A percentile compares a stretch with the other conserved stretches of the same genome.
Conservation (phyloP, 495 filamentous ascomycete species). For the Penicillium argentinense region DNA sequence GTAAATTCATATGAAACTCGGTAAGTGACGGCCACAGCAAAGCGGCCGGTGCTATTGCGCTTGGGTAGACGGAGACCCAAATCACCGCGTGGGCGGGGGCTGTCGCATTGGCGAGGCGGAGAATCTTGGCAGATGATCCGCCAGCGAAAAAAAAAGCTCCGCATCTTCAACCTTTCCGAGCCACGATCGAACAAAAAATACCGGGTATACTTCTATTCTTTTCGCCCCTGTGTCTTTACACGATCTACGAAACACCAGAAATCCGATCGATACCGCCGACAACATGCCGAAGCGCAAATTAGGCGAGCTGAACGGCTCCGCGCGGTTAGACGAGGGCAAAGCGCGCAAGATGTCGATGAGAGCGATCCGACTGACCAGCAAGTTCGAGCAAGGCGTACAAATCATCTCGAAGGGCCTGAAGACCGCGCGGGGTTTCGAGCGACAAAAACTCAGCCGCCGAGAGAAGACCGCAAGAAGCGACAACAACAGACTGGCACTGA, state of each 20-base stretch:
- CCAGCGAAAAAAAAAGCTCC: conserved; percentile 24
- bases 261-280: too few species aligned
- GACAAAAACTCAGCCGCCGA: conserved; percentile 80
- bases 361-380: conserved; percentile 46
- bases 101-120: conserved; percentile 19
- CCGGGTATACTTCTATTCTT: too few species aligned
- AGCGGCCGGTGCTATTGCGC: too few species aligned
- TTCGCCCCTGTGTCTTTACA: too few species aligned
- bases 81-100: too few species aligned
- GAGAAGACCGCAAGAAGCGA: conserved; percentile 62
- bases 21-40: too few species aligned
- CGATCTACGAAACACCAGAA: neutral
- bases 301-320: conserved; percentile 30
- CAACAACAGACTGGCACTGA: conserved; percentile 34
- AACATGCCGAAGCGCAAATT: conserved; percentile 52
- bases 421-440: conserved; percentile 79
- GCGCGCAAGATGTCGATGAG: conserved; percentile 33
- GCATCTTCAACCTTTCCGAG: neutral
- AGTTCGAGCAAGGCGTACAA: conserved; percentile 58
- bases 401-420: conserved; percentile 70
- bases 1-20: too few species aligned
- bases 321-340: conserved; percentile 13
- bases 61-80: too few species aligned
- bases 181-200: too few species aligned
- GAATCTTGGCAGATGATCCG: conserved; percentile 26